These are phyloP conservation scores for Backusella luteola DNA, from an alignment of 192 early-diverging fungal genomes.

Conservation along the genomic window DNA sequence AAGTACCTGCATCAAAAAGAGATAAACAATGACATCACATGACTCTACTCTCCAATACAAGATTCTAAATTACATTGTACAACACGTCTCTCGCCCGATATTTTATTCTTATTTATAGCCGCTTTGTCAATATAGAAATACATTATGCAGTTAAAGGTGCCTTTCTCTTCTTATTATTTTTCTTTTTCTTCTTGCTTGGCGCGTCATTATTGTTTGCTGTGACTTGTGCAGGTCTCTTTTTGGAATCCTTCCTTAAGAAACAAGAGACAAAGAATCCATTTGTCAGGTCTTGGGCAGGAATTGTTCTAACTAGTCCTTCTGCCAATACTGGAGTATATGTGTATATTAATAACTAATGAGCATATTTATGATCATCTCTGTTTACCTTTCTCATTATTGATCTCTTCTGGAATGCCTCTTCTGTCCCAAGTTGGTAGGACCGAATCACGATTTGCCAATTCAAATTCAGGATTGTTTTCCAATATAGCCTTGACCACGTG, in stretches of 20 bases:
- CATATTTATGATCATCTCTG: too few relatives aligned
- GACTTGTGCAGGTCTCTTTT: slow-evolving; percentile 10
- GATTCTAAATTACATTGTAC: too few relatives aligned
- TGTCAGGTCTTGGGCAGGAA: slow-evolving; percentile 76
- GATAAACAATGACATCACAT: too few relatives aligned
- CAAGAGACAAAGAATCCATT: slow-evolving; percentile 98
- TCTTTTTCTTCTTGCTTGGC: slow-evolving; percentile 19
- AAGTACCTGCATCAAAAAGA: too few relatives aligned
- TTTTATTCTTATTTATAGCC: too few relatives aligned
- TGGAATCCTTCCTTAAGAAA: slow-evolving; percentile 64
- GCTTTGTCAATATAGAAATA: too few relatives aligned
- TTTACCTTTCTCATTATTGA: slow-evolving; percentile 39
- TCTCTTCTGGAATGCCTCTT: slow-evolving; percentile 64
- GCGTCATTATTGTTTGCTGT: not conserved
- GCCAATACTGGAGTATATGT: slow-evolving; percentile 42
- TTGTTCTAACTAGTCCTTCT: slow-evolving; percentile 67
- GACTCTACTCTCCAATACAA: too few relatives aligned
- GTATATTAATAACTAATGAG: not conserved
- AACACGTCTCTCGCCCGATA: too few relatives aligned
- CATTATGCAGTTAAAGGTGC: not conserved
- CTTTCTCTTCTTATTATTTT: slow-evolving; percentile 22
- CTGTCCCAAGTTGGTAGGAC: slow-evolving; percentile 80
- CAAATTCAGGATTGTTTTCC: slow-evolving; percentile 51
- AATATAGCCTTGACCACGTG: slow-evolving; percentile 82
- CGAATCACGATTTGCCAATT: slow-evolving; percentile 47